Conservation (phyloP, 2,329 filamentous ascomycete genomes). For the Fusarium illudens region DNA sequence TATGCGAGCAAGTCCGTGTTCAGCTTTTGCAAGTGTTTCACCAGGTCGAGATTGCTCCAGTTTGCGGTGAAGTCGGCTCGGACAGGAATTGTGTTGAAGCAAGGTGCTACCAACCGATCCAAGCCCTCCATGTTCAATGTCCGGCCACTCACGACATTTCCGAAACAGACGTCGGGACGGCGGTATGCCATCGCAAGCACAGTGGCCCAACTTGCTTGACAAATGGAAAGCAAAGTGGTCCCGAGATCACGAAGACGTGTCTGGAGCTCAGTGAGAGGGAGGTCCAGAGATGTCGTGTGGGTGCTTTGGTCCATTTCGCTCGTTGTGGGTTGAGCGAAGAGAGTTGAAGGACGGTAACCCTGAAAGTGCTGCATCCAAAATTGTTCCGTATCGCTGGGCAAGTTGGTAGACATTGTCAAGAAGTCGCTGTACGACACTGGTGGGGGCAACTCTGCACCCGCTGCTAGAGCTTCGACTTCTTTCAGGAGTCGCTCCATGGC, state of each 20-base stretch:
- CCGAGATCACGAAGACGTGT: constrained; percentile 60
- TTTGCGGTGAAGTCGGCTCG: constrained; percentile 62
- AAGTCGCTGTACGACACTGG: constrained; percentile 70
- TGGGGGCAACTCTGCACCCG: constrained; percentile 55
- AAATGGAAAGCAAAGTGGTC: constrained; percentile 70
- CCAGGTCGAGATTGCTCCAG: constrained; percentile 63
- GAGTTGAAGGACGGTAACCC: constrained; percentile 52
- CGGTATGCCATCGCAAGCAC: constrained; percentile 66
- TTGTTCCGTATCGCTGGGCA: constrained; percentile 58
- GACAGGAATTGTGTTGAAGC: constrained; percentile 88
- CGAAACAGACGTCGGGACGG: constrained; percentile 79
- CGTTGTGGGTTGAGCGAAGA: constrained; percentile 38
- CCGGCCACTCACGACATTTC: constrained; percentile 84
- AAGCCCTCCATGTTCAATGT: constrained; percentile 71
- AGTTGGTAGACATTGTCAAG: constrained; percentile 63
- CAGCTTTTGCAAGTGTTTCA: constrained; percentile 66
- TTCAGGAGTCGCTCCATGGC: constrained; percentile 74
- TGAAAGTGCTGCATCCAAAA: constrained; percentile 73
- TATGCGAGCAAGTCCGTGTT: constrained; percentile 71
- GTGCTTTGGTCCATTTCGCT: constrained; percentile 42
- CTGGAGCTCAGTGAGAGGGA: constrained; percentile 58
- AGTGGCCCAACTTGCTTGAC: constrained; percentile 78
- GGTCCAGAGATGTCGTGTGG: constrained; percentile 42
- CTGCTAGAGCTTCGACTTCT: constrained; percentile 72
- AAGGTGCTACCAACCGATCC: constrained; percentile 81